Evolutionary conservation across 2,329 filamentous ascomycete genomes (phyloP), one percentile per base, ranked within the genome.

Genomic region (Eutypa lata): DNA sequence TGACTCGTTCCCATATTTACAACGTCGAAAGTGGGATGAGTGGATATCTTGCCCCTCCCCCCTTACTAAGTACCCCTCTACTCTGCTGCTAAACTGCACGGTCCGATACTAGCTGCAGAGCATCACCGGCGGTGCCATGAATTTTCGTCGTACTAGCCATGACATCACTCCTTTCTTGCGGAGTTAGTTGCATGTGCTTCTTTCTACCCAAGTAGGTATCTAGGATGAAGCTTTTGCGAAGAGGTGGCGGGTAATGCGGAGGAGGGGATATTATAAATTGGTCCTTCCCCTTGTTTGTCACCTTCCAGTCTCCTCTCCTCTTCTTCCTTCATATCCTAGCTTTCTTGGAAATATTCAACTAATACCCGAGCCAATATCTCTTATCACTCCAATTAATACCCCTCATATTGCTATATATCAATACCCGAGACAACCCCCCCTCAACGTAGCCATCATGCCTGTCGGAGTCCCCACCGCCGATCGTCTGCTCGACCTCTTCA

Each of bases 401-500:
- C 13, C n/a, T 38, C 35, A 38, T 38, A 7, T 18, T 38, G 13
- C 16, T 14, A 38, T 38, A 38, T 14, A 35, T 7, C 35, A 6
- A 18, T 38, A 38, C 13, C 31, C 37, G 5, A 43, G 52, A 53
- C 18, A 28, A 33, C 49, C 22, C 18, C 26, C 46, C 18, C 50
- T 33, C 19, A 55, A 48, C 38, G 47, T 44, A 48, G 21, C 54
- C 66, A 77, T 63, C 55, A 83, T 85, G 82, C 79, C 80, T 75
- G 74, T 80, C 63, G 60, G 71, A 65, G 71, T 86, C 56, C 83
- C 86, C 64, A 70, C 82, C 65, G 73, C 82, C 57, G 74, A 75
- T 58, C 75, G 74, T 62, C 79, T 90, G 62, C 69, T 77, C 58
- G 87, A 86, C 66, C 81, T 90, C 61, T 86, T 90, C 73, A 88